These are phyloP conservation scores for Colletotrichum sp. DNA, from an alignment of 2,329 filamentous ascomycete species.

Conservation along the genomic window DNA sequence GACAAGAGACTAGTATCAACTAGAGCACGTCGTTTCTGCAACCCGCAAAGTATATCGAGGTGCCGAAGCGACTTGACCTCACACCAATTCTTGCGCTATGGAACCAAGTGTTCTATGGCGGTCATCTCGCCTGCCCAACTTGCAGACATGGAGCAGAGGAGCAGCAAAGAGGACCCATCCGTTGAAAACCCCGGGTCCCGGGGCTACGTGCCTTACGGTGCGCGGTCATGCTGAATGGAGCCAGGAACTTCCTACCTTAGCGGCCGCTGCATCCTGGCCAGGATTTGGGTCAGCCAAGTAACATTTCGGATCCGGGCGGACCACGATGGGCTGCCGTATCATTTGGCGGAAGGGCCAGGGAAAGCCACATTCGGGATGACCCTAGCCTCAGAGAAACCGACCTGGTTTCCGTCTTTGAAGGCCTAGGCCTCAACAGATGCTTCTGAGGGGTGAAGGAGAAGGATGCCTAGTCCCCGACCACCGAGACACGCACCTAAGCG, in stretches of 20 bases:
- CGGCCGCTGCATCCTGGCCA: conserved; percentile 8
- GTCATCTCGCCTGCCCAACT: background rate
- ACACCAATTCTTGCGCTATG: background rate
- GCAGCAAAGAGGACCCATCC: background rate
- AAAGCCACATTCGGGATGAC: background rate
- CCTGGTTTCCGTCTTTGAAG: background rate
- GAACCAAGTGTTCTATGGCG: background rate
- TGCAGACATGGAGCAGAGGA: background rate
- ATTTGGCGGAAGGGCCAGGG: background rate
- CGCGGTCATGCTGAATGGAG: background rate
- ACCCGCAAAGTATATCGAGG: background rate
- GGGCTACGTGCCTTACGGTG: background rate
- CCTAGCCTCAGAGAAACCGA: background rate
- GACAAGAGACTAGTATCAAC: background rate
- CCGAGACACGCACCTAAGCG: background rate
- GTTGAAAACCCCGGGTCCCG: background rate
- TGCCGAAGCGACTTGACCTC: background rate
- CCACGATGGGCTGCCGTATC: background rate
- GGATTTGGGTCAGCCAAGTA: background rate
- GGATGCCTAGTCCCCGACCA: background rate
- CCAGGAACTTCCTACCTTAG: conserved; percentile 12
- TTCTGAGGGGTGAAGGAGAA: background rate
- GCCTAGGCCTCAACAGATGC: background rate
- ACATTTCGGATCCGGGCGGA: background rate
- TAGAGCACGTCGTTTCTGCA: background rate